Evolutionary conservation across 345 rosid genomes (phyloP), one percentile per base, ranked within the genome.

Genomic region (Reutealis trisperma): DNA sequence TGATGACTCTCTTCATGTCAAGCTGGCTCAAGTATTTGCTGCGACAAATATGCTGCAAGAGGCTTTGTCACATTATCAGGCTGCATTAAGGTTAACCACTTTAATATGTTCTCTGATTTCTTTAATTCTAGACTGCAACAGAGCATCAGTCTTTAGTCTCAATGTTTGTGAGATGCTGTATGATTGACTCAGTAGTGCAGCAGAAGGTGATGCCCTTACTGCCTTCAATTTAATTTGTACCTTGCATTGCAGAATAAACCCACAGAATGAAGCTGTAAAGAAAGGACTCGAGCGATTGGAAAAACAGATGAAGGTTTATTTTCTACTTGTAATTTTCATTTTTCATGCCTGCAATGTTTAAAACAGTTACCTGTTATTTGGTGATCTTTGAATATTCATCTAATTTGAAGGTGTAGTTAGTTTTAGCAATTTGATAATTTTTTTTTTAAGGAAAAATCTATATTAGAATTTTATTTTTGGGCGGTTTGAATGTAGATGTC

Each of bases 241-340:
- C 73, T 34, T 52, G 34, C n/a, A 41, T 75, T 85, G 83, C 91
- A 96, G 99, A 82, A 92, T 96, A 85, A 93, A 91, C 84, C 80
- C 89, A 11, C 94, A 91, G 79, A 93, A 89, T 83, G 98, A 93
- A 72, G 94, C 98, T 70, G 98, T 98, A 22, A 93, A 88, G 79
- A 93, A 92, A 78, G 99, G 99, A n/a, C 80, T 96, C 82, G 98
- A 96, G 70, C 97, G 98, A 67, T 65, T 96, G 83, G 99, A 96
- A 85, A 96, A 92, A 78, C 98, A 86, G 86, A 96, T 96, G 99
- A 96, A 96, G 99, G 99, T 93, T 72, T 59, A 86, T 70, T 71
- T 72, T 54, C 63, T 71, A 37, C 63, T 74, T 37, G 15, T 55
- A 63, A 19, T 63, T 67, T 51, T 54, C 2, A 21, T 5, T 47